Percentiles rank a stretch among this genome's conserved stretches.
Evolutionary conservation across 305 asterid species (phyloP).

Genomic region (Solanum hybrid): DNA sequence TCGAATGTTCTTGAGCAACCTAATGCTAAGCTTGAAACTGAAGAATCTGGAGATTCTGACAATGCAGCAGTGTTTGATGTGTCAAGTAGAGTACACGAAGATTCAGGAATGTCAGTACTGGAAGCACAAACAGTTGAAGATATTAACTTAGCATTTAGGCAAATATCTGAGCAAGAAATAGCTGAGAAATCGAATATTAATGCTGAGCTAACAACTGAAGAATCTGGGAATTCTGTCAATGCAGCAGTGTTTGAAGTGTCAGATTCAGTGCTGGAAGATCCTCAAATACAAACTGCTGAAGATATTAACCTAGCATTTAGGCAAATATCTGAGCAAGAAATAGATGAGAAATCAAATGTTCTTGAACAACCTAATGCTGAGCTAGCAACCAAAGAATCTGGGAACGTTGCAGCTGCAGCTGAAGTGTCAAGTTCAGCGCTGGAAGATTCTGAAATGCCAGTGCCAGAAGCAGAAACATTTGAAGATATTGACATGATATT

Average conservation of each 20-base stretch:
- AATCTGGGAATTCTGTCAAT: not conserved
- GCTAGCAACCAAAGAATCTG: conserved; percentile 13
- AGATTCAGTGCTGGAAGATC: not conserved
- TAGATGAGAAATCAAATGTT: not conserved
- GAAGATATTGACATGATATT: conserved; percentile 20
- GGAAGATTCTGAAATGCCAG: conserved; percentile 18
- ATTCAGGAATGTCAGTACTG: not conserved
- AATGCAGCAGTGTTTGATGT: not conserved
- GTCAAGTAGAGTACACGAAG: not conserved
- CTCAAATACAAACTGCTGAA: conserved; percentile 21
- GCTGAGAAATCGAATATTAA: not conserved
- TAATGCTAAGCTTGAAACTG: conserved; percentile 13
- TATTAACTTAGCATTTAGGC: not conserved
- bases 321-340: conserved; percentile 14
- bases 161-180: not conserved
- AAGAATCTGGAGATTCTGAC: conserved; percentile 1
- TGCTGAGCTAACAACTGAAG: not conserved
- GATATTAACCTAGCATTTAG: conserved; percentile 17
- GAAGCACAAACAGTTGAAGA: not conserved
- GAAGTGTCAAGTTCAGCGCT: conserved; percentile 5
- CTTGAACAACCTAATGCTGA: conserved; percentile 18
- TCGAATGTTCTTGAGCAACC: conserved; percentile 6
- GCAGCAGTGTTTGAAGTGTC: conserved; percentile 1
- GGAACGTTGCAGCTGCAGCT: not conserved
- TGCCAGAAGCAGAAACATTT: conserved; percentile 22